Base-by-base conservation (phyloP, 768 basidiomycete genomes). In the Leccinum rimulosum region DNA sequence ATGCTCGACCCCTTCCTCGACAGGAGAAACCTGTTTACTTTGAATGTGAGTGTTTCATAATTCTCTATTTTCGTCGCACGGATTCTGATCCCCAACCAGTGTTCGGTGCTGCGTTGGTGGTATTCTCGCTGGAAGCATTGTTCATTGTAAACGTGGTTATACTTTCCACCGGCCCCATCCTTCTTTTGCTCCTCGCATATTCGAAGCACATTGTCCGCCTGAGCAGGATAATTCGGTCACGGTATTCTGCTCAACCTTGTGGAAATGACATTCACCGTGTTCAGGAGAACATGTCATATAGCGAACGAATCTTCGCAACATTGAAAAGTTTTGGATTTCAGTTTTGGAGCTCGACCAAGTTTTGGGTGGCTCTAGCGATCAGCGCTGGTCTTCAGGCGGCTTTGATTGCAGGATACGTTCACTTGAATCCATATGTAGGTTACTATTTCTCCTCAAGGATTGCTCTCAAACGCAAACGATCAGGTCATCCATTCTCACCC, bases 391-490 rank as follows among this genome's bases (percentile, higher is more conserved):
- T 81, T 3, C 82, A 88, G 61, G 74, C 70, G 2, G 75, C 77
- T 3, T 72, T 90, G 7, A 75, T 83, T 3, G 66, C 76, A 50
- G 76, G 76, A 4, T 85, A 81, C 61, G 64, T 83, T 19, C 73
- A 78, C 50, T n/a, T 87, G 45, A 90, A 89, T 68, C 83, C 85
- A 31, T 85, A 83, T 61, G 88, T 89, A 66, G 65, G 86, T 12
- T 52, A 3, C 11, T 3, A 2, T n/a, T 27, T 28, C 40, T 15
- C 25, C 4, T 55, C 14, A 10, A 6, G 25, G 19, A 28, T 40
- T 10, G 14, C 45, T 36, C 27, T 35, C 57, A 40, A 35, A 64
- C 56, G 48, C 11, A 59, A 55, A 19, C n/a, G 3, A 30, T 45
- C 17, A 91, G 90, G 77, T 86, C 30, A 73, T 84, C 9, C 85